Conservation (phyloP, 495 filamentous ascomycete species). For the Pseudevernia furfuracea region DNA sequence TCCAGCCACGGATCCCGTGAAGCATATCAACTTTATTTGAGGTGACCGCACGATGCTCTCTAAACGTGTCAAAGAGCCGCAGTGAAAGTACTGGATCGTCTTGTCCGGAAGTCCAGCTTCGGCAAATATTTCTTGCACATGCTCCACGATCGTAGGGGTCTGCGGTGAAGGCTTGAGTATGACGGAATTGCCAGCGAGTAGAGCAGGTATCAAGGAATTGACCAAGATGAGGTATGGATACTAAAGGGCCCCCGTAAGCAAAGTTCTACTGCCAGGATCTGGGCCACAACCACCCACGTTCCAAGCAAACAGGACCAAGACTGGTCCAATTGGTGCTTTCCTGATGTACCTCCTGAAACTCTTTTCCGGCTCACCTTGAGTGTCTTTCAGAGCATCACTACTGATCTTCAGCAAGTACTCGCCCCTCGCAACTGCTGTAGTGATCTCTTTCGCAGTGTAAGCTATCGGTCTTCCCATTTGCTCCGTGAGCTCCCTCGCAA, state of each 20-base stretch:
- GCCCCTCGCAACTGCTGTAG: conserved; percentile 71
- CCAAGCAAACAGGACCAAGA: conserved; percentile 87
- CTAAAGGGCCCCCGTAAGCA: conserved; percentile 37
- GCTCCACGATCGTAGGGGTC: conserved; percentile 83
- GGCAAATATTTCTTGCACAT: conserved; percentile 62
- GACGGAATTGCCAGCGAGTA: conserved; percentile 79
- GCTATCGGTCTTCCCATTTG: conserved; percentile 92
- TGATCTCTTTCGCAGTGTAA: conserved; percentile 72
- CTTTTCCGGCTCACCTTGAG: conserved; percentile 68
- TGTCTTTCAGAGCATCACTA: conserved; percentile 47
- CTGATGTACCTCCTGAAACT: conserved; percentile 85
- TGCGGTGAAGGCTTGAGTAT: conserved; percentile 92
- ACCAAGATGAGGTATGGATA: conserved; percentile 89
- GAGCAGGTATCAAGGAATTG: conserved; percentile 80
- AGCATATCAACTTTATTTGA: conserved; percentile 68
- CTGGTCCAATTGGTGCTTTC: conserved; percentile 76
- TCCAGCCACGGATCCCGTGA: conserved; percentile 87
- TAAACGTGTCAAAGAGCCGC: conserved; percentile 61
- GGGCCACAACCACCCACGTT: conserved; percentile 45
- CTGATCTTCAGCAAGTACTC: conserved; percentile 78
- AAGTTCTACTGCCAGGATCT: background rate
- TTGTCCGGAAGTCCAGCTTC: conserved; percentile 72
- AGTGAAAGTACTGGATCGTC: conserved; percentile 85
- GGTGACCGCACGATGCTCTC: conserved; percentile 67
- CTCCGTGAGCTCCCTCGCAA: conserved; percentile 78